Conservation (phyloP, 495 filamentous ascomycete genomes). For the Lineolata rhizophorae region DNA sequence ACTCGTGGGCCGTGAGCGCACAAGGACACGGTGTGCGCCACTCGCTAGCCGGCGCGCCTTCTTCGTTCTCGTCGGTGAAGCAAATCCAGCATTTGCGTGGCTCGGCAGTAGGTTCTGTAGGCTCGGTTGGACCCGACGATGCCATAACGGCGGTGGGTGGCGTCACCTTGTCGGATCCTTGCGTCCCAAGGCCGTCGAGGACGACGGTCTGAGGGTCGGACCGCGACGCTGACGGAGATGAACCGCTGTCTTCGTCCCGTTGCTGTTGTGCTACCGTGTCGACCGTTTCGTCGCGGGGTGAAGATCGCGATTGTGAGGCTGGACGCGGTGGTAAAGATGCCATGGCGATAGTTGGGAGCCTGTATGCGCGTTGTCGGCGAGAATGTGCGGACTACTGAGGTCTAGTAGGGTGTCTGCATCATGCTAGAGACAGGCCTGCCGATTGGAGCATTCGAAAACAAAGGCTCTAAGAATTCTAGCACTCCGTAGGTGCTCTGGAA, state of each 20-base stretch:
- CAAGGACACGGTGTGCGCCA: slow-evolving; percentile 84
- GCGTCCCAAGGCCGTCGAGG: slow-evolving; percentile 6
- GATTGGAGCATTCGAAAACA: too few relatives aligned
- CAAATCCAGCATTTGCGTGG: slow-evolving; percentile 82
- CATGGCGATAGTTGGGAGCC: slow-evolving; percentile 5
- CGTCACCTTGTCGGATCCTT: neutral
- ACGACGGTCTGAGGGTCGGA: slow-evolving; percentile 18
- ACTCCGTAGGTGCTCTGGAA: too few relatives aligned
- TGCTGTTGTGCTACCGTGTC: neutral
- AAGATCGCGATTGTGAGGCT: slow-evolving; percentile 6
- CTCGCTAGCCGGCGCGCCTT: slow-evolving; percentile 36
- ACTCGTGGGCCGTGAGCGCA: slow-evolving; percentile 72
- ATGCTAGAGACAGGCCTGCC: too few relatives aligned
- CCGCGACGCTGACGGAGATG: slow-evolving; percentile 8
- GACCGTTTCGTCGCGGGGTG: neutral
- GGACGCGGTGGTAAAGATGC: slow-evolving; percentile 11
- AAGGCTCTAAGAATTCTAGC: too few relatives aligned
- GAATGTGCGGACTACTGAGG: too few relatives aligned
- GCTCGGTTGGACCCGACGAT: too few relatives aligned
- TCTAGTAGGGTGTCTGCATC: too few relatives aligned
- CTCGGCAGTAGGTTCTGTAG: too few relatives aligned
- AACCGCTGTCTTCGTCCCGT: slow-evolving; percentile 7
- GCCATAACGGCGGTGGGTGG: slow-evolving; percentile 1
- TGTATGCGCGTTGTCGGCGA: too few relatives aligned
- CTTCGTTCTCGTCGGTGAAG: slow-evolving; percentile 64